Conservation (phyloP, 1,284 basidiomycete genomes). For the Ustilago nuda region DNA sequence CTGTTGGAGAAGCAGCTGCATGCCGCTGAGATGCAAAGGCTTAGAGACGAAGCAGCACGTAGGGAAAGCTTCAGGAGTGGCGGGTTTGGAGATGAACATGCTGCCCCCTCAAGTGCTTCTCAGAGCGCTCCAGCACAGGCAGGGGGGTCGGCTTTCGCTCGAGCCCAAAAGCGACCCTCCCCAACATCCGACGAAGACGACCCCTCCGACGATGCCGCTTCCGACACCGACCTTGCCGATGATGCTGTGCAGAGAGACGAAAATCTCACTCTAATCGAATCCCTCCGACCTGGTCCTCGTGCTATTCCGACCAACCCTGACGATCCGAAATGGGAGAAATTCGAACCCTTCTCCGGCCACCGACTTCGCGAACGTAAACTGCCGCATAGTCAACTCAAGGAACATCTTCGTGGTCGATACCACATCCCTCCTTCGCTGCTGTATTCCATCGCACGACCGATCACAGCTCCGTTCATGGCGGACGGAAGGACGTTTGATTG, state of each 20-base stretch:
- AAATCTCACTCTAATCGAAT: constrained; percentile 33
- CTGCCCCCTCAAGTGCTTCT: neutral
- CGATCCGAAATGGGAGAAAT: constrained; percentile 41
- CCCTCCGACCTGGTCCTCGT: constrained; percentile 27
- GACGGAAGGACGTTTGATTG: neutral
- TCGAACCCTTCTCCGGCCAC: constrained; percentile 52
- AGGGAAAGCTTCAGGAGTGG: constrained; percentile 29
- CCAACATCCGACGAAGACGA: neutral
- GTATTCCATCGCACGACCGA: constrained; percentile 75
- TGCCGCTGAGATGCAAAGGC: constrained; percentile 18
- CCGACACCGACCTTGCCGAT: neutral
- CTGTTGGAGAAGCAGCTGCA: constrained; percentile 36
- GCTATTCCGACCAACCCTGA: constrained; percentile 29
- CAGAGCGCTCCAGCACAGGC: neutral
- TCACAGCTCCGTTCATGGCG: neutral
- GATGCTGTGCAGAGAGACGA: constrained; percentile 16
- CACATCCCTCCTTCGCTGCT: constrained; percentile 86
- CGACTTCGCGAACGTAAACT: constrained; percentile 82
- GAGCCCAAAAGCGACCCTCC: constrained; percentile 12
- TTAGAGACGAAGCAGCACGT: constrained; percentile 17
- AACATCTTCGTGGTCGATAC: constrained; percentile 85
- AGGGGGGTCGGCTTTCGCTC: constrained; percentile 22
- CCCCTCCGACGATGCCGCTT: neutral
- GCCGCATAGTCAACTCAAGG: constrained; percentile 81
- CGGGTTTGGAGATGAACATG: constrained; percentile 21